Conservation (phyloP, 768 basidiomycete genomes). For the Coprinopsis strossmayeri region DNA sequence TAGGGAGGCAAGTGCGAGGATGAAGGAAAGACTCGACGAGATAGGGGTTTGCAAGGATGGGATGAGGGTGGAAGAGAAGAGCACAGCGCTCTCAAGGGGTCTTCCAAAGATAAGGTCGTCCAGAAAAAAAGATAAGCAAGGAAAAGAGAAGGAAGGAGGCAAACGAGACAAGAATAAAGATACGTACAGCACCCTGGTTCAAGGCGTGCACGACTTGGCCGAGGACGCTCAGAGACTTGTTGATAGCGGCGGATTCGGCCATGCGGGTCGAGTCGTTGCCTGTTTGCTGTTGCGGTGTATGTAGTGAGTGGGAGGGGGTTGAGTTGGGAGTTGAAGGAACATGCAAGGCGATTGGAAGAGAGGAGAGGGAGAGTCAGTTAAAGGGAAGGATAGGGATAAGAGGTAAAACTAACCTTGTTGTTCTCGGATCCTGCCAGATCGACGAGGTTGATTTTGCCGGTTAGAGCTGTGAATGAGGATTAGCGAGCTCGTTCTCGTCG, state of each 20-base stretch:
- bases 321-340: too few species aligned
- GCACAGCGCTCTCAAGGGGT: too few species aligned
- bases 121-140: background rate
- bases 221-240: slow-evolving; percentile 80
- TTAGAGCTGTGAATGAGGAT: slow-evolving; percentile 38
- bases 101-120: too few species aligned
- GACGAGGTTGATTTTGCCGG: slow-evolving; percentile 79
- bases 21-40: too few species aligned
- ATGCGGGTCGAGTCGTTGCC: slow-evolving; percentile 85
- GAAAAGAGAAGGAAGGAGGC: background rate
- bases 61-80: too few species aligned
- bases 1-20: too few species aligned
- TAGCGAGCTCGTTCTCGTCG: background rate
- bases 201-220: slow-evolving; percentile 86
- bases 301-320: too few species aligned
- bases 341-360: too few species aligned
- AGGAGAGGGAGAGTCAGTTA: too few species aligned
- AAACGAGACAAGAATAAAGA: slow-evolving; percentile 3
- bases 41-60: too few species aligned
- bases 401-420: slow-evolving; percentile 50
- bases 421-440: slow-evolving; percentile 91
- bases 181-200: slow-evolving; percentile 60
- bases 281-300: slow-evolving; percentile 66
- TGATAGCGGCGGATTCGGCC: slow-evolving; percentile 86
- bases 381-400: background rate